A percentile compares a stretch with the other conserved stretches of the same genome.
Evolutionary conservation across 192 early-diverging fungal genomes (phyloP).

Genomic region (Funneliformis geosporum): DNA sequence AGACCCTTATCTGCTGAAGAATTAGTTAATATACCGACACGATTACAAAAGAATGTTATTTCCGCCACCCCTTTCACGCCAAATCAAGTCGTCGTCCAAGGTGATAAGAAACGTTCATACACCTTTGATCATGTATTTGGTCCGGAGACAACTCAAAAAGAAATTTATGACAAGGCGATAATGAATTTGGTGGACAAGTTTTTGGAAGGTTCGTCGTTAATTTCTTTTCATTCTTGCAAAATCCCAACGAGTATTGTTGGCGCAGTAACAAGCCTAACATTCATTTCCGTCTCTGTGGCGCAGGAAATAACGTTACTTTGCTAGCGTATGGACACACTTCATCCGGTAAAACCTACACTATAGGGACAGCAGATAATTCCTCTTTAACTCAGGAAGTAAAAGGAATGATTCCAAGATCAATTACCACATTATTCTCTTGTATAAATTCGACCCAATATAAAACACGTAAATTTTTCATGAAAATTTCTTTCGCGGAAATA

Average conservation of each 20-base stretch:
- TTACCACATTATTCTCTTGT: constrained; percentile 60
- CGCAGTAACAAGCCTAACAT: no score
- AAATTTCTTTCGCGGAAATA: constrained; percentile 91
- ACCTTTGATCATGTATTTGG: constrained; percentile 73
- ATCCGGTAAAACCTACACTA: constrained; percentile 93
- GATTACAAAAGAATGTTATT: constrained; percentile 2
- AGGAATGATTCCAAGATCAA: constrained; percentile 75
- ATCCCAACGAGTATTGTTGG: background rate
- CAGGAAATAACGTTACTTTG: constrained; percentile 93
- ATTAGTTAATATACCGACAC: background rate
- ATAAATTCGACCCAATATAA: constrained; percentile 39
- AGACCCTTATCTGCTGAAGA: background rate
- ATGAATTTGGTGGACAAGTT: constrained; percentile 48
- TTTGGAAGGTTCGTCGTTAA: constrained; percentile 44
- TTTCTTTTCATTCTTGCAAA: background rate
- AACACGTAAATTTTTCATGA: constrained; percentile 45
- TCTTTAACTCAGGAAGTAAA: constrained; percentile 42
- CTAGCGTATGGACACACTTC: constrained; percentile 93
- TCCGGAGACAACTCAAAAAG: constrained; percentile 53
- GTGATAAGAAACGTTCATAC: constrained; percentile 40
- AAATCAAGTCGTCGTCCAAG: constrained; percentile 13
- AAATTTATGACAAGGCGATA: constrained; percentile 56
- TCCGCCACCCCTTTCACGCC: background rate
- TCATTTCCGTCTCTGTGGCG: background rate
- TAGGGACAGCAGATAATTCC: constrained; percentile 69